Evolutionary conservation across 2,329 filamentous ascomycete species (phyloP).

Genomic region (Mollisiaceae sp.): DNA sequence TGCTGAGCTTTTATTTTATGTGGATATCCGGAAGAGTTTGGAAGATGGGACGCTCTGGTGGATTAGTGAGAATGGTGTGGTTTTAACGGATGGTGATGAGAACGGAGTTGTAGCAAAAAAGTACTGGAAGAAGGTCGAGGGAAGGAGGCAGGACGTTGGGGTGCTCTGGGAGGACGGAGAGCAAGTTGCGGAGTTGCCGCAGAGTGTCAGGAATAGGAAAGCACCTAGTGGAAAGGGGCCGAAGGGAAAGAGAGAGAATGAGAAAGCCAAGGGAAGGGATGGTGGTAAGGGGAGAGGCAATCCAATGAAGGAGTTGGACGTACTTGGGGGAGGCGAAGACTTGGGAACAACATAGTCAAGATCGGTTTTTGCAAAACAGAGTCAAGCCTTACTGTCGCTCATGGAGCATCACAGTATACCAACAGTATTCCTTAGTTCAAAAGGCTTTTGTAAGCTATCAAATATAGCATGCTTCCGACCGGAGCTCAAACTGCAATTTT

Average conservation of each 20-base stretch:
- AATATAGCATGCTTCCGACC: background rate
- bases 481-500: background rate
- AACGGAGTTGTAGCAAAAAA: conserved; percentile 66
- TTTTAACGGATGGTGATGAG: conserved; percentile 66
- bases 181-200: conserved; percentile 69
- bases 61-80: conserved; percentile 78
- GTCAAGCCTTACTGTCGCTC: background rate
- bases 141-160: conserved; percentile 61
- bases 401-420: background rate
- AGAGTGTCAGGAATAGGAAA: conserved; percentile 59
- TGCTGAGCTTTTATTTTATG: conserved; percentile 78
- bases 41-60: conserved; percentile 72
- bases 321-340: background rate
- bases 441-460: background rate
- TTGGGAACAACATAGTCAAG: background rate
- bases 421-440: background rate
- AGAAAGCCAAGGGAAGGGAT: conserved; percentile 9
- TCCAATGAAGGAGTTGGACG: conserved; percentile 4
- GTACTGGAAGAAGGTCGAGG: conserved; percentile 76
- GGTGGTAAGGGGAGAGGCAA: conserved; percentile 4
- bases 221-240: conserved; percentile 48
- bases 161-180: conserved; percentile 75
- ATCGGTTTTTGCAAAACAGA: too few species aligned
- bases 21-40: conserved; percentile 73
- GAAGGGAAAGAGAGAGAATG: conserved; percentile 37